These are phyloP conservation scores for Aspergillus sp. DNA, from an alignment of 2,329 filamentous ascomycete species.

Conservation along the genomic window DNA sequence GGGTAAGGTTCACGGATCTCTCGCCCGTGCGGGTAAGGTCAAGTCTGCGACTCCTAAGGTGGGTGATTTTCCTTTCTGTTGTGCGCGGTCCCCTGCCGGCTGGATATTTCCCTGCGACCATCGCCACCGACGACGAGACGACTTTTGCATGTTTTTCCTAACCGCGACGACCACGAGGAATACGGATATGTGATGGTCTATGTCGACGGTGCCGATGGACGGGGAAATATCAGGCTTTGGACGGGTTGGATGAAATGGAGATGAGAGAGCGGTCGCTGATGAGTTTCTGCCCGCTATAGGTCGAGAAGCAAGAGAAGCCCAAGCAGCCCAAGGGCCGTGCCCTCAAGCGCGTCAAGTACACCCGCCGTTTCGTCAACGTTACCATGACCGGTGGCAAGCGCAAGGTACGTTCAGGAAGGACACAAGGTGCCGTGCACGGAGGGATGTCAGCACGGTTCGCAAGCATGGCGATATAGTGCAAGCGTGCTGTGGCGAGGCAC, in stretches of 20 bases:
- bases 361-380: slow-evolving; percentile 97
- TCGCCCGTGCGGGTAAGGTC: slow-evolving; percentile 27
- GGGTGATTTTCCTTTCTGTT: slow-evolving; percentile 1
- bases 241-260: background rate
- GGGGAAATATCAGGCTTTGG: background rate
- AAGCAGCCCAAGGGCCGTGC: slow-evolving; percentile 97
- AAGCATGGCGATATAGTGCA: too few relatives aligned
- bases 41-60: slow-evolving; percentile 23
- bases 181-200: background rate
- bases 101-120: background rate
- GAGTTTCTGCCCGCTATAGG: slow-evolving; percentile 3
- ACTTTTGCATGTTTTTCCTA: background rate
- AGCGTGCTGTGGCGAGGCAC: too few relatives aligned
- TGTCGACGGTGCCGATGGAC: background rate
- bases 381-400: slow-evolving; percentile 97
- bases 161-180: background rate
- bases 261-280: background rate
- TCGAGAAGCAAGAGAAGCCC: slow-evolving; percentile 69
- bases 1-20: slow-evolving; percentile 90
- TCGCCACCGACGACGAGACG: background rate
- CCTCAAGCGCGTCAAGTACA: slow-evolving; percentile 96
- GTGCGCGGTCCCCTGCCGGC: background rate
- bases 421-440: too few relatives aligned
- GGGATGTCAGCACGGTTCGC: too few relatives aligned
- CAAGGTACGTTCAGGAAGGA: slow-evolving; percentile 69